A percentile compares a stretch with the other conserved stretches of the same genome.
These are phyloP conservation scores for Yamadazyma endophytica DNA, from an alignment of 805 yeast species.

Conservation along the genomic window DNA sequence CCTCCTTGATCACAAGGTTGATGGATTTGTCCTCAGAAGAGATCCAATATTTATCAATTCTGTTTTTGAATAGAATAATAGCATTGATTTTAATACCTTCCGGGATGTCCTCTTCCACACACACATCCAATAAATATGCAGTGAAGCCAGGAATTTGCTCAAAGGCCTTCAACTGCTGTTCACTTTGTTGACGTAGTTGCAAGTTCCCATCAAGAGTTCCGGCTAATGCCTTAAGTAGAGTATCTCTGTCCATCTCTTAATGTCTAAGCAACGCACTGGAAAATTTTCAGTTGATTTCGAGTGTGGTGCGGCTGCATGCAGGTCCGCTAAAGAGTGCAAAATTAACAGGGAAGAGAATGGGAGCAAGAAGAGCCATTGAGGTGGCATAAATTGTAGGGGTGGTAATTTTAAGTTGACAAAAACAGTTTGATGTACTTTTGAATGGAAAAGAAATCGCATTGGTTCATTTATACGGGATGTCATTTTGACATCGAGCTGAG, in stretches of 20 bases:
- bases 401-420: no score
- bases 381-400: no score
- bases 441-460: no score
- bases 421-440: no score
- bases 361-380: no score
- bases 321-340: no score
- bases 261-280: no score
- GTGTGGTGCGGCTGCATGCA: no score
- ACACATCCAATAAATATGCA: constrained; percentile 47
- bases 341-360: no score
- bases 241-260: constrained; percentile 46
- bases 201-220: constrained; percentile 49
- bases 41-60: constrained; percentile 36
- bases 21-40: constrained; percentile 23
- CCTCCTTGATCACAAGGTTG: constrained; percentile 19
- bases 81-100: constrained; percentile 39
- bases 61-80: constrained; percentile 41
- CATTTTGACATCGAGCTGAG: no score
- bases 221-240: constrained; percentile 46
- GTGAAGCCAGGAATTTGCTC: constrained; percentile 60
- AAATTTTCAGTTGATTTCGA: not conserved
- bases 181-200: constrained; percentile 49
- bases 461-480: no score
- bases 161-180: constrained; percentile 44
- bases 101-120: constrained; percentile 37